Base-by-base conservation (phyloP, 2,329 filamentous ascomycete genomes). In the Calonectria multiphialidica region DNA sequence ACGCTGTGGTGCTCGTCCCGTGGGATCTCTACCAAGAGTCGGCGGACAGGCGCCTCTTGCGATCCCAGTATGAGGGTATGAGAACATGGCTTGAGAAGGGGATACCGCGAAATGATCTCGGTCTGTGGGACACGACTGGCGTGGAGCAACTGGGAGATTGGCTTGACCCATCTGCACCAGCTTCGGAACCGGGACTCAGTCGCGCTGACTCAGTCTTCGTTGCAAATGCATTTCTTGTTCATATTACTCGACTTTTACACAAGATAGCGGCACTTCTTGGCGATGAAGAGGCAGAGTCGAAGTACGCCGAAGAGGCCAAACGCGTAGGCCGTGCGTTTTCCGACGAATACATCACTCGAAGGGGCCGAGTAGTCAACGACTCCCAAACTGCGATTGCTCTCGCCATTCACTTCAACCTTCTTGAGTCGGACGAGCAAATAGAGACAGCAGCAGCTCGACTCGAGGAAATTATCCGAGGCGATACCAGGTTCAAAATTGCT, bases 61-160 rank as follows among this genome's bases (percentile, higher is more conserved):
- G n/a, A n/a, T n/a, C n/a, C n/a, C n/a, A n/a, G n/a, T n/a, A n/a
- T n/a, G n/a, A n/a, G 0, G 83, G 83, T 18, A 83, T 84, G 70
- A 80, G 79, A 37, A 79, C 77, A 1, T 87, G 84, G 83, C 72
- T 86, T 2, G 81, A 84, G 30, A n/a, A 55, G 16, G 30, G 44
- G 28, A 28, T 42, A n/a, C 55, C 50, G 3, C 67, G 50, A 23
- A 55, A 59, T 13, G 2, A 37, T n/a, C n/a, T n/a, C n/a, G n/a
- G 15, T 40, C n/a, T 50, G 15, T 28, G 5, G 25, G n/a, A 8
- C 45, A 37, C n/a, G 28, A 37, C 30, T 50, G 16, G 23, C 50
- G 40, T 25, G n/a, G n/a, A n/a, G n/a, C 85, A 87, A 73, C 82
- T 82, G 33, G 85, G 84, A 6, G 86, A 88, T 74, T 88, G 86